phyloP scores from a whole-genome alignment of 352 stramenopile genomes.

The Phytopythium ostracodes region DNA sequence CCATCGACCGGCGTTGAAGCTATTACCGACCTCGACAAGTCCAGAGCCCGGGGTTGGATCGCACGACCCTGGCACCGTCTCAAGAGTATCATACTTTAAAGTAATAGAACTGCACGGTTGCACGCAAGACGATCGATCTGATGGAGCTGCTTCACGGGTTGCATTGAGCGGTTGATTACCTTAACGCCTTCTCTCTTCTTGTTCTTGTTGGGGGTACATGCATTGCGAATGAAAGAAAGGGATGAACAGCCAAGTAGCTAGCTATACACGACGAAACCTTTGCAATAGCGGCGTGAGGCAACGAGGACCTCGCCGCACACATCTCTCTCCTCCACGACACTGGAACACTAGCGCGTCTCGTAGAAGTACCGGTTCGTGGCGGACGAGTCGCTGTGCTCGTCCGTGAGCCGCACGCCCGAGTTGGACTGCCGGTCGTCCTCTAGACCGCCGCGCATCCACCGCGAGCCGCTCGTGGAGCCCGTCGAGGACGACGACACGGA shows the following conservation, averaged over 20 bases:
- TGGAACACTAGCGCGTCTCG: slow-evolving; percentile 3
- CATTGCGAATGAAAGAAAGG: not conserved
- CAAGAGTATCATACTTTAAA: not conserved
- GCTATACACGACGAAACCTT: not conserved
- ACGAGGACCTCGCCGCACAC: not conserved
- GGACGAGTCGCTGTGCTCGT: slow-evolving; percentile 2
- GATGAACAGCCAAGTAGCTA: not conserved
- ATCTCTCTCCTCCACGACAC: not conserved
- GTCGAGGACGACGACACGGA: slow-evolving; percentile 18
- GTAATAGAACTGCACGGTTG: not conserved
- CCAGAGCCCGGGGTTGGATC: not conserved
- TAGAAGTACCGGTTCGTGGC: slow-evolving; percentile 3
- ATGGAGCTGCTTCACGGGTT: too few species aligned
- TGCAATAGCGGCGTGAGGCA: not conserved
- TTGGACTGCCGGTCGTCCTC: slow-evolving; percentile 1
- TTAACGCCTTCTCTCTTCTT: not conserved
- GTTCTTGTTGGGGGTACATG: not conserved
- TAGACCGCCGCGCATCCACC: not conserved
- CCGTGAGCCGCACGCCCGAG: slow-evolving; percentile 1
- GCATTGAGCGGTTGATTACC: not conserved
- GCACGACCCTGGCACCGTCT: not conserved
- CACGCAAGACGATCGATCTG: too few species aligned
- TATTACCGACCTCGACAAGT: not conserved
- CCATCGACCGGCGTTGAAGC: not conserved
- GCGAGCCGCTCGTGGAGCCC: slow-evolving; percentile 15